Base-by-base conservation (phyloP, 495 filamentous ascomycete species). In the Immersiella caudata region DNA sequence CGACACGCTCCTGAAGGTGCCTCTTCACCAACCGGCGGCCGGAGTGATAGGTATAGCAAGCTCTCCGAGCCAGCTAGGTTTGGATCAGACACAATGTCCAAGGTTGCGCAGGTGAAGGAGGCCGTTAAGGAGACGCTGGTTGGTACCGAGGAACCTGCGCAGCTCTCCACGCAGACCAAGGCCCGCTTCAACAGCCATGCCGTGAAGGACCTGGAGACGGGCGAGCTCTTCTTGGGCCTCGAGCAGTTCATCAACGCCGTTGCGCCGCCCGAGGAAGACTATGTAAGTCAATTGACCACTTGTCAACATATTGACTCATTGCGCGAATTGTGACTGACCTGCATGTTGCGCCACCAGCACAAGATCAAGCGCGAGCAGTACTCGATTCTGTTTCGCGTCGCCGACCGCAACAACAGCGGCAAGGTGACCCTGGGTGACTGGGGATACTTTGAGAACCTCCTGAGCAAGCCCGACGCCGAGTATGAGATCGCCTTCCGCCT, bases 401-500 rank as follows among this genome's bases (percentile, higher is more conserved):
- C 95, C 67, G 95, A 99, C 78, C 86, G 91, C 60, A 85, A 85
- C 54, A 86, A 83, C 61, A 80, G 80, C 51, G 93, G 93, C 64
- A 88, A 85, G 71, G 81, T 99, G 35, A 91, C 76, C 67, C 78
- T 99, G 27, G 83, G 87, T 67, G 95, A 99, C 78, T 99, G 93
- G 93, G 88, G 84, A 16, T 90, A 89, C 55, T 99, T 97, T 76
- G 90, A 97, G 79, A 94, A 97, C 81, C 87, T 99, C 63, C 87
- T 99, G 40, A 85, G 86, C 60, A 97, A 97, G 76, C 93, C 95
- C 68, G 95, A 98, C 70, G 96, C 95, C 73, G 96, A 99, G 78
- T 99, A 99, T 76, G 94, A 99, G 79, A 97, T 99, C 70, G 94
- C 94, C 5, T 99, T 97, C 81, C 91, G 96, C 65, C 85, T 98